Evolutionary conservation across 768 basidiomycete species (phyloP).

Genomic region (Rhodotorula toruloides): DNA sequence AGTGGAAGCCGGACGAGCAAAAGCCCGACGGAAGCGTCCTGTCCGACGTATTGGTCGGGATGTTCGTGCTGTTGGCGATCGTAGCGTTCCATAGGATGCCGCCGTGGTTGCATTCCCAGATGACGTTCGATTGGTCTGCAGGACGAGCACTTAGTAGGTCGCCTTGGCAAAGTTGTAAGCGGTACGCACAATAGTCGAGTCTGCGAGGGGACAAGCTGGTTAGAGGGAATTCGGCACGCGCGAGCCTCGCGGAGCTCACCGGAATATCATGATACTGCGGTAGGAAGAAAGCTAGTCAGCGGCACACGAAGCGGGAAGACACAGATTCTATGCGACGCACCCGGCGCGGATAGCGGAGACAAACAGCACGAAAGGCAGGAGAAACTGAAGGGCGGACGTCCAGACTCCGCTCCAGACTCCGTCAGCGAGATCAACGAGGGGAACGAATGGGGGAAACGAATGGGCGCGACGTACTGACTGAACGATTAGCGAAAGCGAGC

Average conservation of each 20-base stretch:
- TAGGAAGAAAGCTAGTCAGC: not conserved
- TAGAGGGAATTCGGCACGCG: no score
- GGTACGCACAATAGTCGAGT: constrained; percentile 22
- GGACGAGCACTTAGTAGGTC: no score
- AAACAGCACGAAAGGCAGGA: constrained; percentile 14
- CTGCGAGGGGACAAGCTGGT: no score
- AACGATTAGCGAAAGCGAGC: constrained; percentile 26
- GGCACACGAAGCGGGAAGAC: not conserved
- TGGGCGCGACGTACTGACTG: constrained; percentile 9
- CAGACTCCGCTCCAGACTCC: not conserved
- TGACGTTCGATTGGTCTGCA: constrained; percentile 27
- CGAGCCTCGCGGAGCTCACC: no score
- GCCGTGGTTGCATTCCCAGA: constrained; percentile 36
- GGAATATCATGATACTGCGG: constrained; percentile 26
- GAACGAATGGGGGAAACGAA: not conserved
- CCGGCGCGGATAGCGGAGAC: constrained; percentile 21
- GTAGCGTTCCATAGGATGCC: constrained; percentile 21
- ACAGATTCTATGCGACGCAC: not conserved
- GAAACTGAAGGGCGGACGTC: constrained; percentile 4
- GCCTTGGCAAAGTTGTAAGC: no score
- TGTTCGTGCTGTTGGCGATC: constrained; percentile 1
- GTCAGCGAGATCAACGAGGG: constrained; percentile 3
- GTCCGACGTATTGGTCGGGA: not conserved
- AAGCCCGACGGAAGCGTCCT: constrained; percentile 14
- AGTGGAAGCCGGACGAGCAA: constrained; percentile 31